Conservation (phyloP, 2,329 filamentous ascomycete genomes). For the Orbilia javanica region DNA sequence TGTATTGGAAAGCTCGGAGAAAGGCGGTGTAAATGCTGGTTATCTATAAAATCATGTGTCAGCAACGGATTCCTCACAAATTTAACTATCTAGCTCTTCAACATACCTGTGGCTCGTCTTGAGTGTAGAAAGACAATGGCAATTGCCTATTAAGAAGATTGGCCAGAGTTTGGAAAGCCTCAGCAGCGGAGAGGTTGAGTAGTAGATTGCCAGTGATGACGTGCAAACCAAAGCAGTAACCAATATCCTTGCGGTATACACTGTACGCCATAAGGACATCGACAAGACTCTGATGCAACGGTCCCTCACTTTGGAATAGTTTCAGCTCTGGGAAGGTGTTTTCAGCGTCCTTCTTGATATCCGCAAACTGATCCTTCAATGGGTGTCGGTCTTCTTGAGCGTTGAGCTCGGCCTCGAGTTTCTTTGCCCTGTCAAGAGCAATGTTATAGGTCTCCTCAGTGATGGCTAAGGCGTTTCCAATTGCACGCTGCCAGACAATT, state of each 20-base stretch:
- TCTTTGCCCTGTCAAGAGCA: constrained; percentile 76
- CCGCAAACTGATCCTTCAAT: constrained; percentile 61
- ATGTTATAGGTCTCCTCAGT: constrained; percentile 77
- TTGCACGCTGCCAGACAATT: constrained; percentile 76
- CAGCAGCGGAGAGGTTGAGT: constrained; percentile 74
- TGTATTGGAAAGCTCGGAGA: constrained; percentile 75
- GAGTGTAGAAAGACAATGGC: constrained; percentile 80
- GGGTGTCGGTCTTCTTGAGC: constrained; percentile 64
- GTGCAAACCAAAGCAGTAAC: constrained; percentile 80
- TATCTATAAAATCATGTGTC: constrained; percentile 65
- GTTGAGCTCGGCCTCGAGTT: constrained; percentile 72
- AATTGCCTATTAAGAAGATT: constrained; percentile 83
- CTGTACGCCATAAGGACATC: constrained; percentile 83
- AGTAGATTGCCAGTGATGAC: constrained; percentile 80
- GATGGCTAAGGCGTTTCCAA: constrained; percentile 79
- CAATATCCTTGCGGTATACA: constrained; percentile 85
- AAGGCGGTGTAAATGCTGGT: constrained; percentile 77
- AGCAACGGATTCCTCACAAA: not conserved
- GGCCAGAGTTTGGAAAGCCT: constrained; percentile 78
- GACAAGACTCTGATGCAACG: constrained; percentile 76
- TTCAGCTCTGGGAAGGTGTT: constrained; percentile 74
- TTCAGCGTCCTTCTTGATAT: constrained; percentile 70
- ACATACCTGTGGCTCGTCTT: constrained; percentile 72
- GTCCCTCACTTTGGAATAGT: constrained; percentile 66
- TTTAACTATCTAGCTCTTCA: not conserved